Percentiles rank a stretch among this genome's conserved stretches.
phyloP scores from a whole-genome alignment of 2,329 filamentous ascomycete genomes.

The Dothistroma pini region DNA sequence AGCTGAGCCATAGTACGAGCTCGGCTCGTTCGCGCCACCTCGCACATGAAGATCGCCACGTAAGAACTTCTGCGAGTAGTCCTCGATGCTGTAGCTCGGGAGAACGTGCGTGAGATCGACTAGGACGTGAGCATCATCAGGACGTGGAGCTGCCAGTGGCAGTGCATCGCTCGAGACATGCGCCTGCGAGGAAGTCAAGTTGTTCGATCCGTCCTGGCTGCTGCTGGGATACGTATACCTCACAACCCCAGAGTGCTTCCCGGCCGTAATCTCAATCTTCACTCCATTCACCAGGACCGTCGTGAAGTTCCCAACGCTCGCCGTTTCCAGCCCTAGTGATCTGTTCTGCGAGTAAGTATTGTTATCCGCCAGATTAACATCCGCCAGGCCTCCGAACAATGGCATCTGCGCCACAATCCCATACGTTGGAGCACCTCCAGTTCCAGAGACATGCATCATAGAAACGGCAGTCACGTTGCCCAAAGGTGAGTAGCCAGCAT shows the following conservation, averaged over 20 bases:
- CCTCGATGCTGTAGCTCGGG: conserved; percentile 34
- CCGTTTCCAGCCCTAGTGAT: conserved; percentile 28
- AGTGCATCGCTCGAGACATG: neutral
- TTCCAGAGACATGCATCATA: conserved; percentile 39
- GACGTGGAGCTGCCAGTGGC: neutral
- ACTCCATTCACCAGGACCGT: conserved; percentile 37
- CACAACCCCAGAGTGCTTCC: conserved; percentile 37
- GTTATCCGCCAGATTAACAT: conserved; percentile 45
- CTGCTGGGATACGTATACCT: conserved; percentile 37
- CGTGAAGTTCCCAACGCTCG: conserved; percentile 38
- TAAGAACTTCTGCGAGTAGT: conserved; percentile 24
- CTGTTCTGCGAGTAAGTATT: conserved; percentile 40
- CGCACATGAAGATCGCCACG: conserved; percentile 20
- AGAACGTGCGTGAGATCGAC: conserved; percentile 51
- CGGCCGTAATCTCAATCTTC: conserved; percentile 36
- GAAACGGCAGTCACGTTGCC: conserved; percentile 40
- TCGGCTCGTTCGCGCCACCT: conserved; percentile 31
- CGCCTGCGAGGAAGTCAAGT: neutral
- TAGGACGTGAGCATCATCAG: conserved; percentile 40
- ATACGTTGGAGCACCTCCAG: conserved; percentile 35
- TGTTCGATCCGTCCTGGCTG: neutral
- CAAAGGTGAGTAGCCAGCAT: conserved; percentile 42
- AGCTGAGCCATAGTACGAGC: conserved; percentile 45
- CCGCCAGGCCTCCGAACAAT: conserved; percentile 36
- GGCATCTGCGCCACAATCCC: conserved; percentile 42